These are phyloP conservation scores for Leccinum cinnamomeum DNA, from an alignment of 1,284 basidiomycete genomes.

Conservation along the genomic window DNA sequence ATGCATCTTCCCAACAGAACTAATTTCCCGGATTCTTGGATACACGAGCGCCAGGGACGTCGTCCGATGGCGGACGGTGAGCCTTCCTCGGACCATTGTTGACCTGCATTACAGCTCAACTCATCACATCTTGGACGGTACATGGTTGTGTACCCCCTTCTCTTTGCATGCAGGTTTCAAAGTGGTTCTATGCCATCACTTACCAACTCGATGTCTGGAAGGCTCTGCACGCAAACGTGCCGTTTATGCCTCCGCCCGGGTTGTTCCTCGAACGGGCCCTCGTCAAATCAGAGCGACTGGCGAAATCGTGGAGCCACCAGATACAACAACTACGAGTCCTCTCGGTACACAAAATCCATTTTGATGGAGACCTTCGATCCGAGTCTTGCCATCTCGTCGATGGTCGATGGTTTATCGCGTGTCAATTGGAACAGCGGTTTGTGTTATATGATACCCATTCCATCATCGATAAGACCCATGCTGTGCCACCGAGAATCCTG, in stretches of 20 bases:
- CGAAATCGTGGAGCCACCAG: not conserved
- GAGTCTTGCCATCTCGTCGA: not conserved
- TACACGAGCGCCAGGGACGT: not conserved
- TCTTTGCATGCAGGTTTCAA: not conserved
- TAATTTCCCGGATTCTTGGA: not conserved
- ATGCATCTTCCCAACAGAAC: too few relatives aligned
- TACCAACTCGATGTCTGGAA: not conserved
- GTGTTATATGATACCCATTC: not conserved
- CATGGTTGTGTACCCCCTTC: too few relatives aligned
- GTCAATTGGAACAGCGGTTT: not conserved
- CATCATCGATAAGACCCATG: not conserved
- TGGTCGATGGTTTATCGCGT: not conserved
- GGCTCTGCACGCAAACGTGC: not conserved
- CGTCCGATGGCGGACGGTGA: not conserved
- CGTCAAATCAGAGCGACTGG: not conserved
- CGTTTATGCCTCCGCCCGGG: not conserved
- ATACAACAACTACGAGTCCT: not conserved
- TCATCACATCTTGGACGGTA: not conserved
- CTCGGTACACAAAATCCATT: not conserved
- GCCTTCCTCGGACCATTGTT: too few relatives aligned
- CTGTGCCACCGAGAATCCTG: not conserved
- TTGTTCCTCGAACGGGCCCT: not conserved
- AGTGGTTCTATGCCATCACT: not conserved
- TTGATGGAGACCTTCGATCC: not conserved
- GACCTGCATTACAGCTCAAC: not conserved